These are phyloP conservation scores for Myrica gale DNA, from an alignment of 306 rosid species.

Conservation along the genomic window DNA sequence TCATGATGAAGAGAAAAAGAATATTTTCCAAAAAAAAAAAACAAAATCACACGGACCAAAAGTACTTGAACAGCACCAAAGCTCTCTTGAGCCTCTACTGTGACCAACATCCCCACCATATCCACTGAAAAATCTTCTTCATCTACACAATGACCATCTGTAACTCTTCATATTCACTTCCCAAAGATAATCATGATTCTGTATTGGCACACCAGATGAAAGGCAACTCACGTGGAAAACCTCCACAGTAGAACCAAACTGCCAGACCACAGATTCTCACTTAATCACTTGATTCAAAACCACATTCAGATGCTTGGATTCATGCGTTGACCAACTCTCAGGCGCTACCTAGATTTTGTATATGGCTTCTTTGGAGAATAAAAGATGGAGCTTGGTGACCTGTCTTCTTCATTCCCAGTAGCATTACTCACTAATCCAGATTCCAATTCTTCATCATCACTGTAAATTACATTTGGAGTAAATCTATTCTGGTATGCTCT, in stretches of 20 bases:
- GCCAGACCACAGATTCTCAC: constrained; percentile 27
- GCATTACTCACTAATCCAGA: constrained; percentile 30
- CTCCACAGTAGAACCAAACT: constrained; percentile 25
- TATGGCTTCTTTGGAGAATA: constrained; percentile 46
- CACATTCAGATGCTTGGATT: not conserved
- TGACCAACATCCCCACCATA: too few relatives aligned
- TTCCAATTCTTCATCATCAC: constrained; percentile 68
- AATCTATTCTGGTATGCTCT: constrained; percentile 73
- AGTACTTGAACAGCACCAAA: too few relatives aligned
- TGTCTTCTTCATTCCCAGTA: constrained; percentile 40
- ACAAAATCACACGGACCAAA: not conserved
- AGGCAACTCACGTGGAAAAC: constrained; percentile 16
- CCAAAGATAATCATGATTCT: not conserved
- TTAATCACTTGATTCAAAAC: constrained; percentile 8
- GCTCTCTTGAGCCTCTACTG: too few relatives aligned
- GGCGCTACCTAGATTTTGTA: constrained; percentile 27
- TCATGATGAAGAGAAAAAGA: constrained; percentile 21
- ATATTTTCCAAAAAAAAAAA: constrained; percentile 1
- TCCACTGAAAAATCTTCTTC: not conserved
- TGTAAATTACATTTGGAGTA: constrained; percentile 54
- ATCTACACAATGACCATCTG: not conserved
- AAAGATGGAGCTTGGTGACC: constrained; percentile 38
- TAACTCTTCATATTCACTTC: not conserved
- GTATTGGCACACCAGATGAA: constrained; percentile 1
- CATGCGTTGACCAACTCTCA: not conserved